Evolutionary conservation across 1,139 yeast genomes (phyloP), one percentile per base, ranked within the genome.

Genomic region (Pichia terricola): DNA sequence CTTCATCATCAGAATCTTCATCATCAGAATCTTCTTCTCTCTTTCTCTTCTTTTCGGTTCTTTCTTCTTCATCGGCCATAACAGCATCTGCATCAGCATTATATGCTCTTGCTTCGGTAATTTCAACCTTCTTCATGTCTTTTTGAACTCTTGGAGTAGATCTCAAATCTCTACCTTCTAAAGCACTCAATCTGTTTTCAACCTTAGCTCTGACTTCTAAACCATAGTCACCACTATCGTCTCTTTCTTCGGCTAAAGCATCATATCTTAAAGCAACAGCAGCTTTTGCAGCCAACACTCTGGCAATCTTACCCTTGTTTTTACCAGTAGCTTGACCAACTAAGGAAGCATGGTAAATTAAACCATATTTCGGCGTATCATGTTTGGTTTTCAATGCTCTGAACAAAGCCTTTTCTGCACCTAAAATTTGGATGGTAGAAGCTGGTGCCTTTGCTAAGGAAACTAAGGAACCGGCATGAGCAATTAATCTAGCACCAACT

Each of bases 371-470:
- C 63, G 99, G 99, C 54, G 99, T 94, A 67, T 91, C 94, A 63
- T 89, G 95, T 72, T 91, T 91, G 50, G 99, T 94, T 74, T 91
- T 91, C 64, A 91, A 79, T 51, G 98, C 98, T 72, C 97, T 82
- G 76, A 94, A 94, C 54, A 94, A 75, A 41, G 98, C 98, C 77
- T 94, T 94, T 72, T 94, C 99, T 55, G 99, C 98, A 70, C 99
- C 99, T 64, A 94, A 77, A 60, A 94, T 91, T 75, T 94, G 99
- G 52, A 94, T 87, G 48, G 98, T 91, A 33, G 98, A 91, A 54
- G 99, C 97, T 56, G 99, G 97, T 53, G 95, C 94, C 73, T 91
- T 91, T 52, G 98, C 94, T 60, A 91, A 75, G 55, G 91, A 86
- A 59, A 91, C 82, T 61, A 91, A 74, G 56, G 96, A 86, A 62